A percentile compares a stretch with the other conserved stretches of the same genome.
phyloP scores from a whole-genome alignment of 441 rosid genomes.

The Erodium chrysanthum region DNA sequence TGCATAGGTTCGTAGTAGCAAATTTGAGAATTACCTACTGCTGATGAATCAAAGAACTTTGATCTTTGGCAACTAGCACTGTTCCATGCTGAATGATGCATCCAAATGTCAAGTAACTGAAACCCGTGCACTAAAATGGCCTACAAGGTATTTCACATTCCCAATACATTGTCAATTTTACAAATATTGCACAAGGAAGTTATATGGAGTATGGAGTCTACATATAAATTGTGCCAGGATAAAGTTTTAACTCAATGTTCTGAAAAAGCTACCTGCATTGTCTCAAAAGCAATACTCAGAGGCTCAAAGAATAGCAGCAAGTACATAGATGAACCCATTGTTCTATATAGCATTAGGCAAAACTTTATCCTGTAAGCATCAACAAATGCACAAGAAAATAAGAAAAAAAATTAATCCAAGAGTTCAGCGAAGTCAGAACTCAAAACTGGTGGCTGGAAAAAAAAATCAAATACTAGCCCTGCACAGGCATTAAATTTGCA shows the following conservation, averaged over 20 bases:
- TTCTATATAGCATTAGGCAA: constrained; percentile 51
- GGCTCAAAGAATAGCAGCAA: constrained; percentile 90
- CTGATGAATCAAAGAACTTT: constrained; percentile 54
- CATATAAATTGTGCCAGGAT: not conserved
- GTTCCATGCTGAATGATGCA: constrained; percentile 60
- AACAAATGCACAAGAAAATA: constrained; percentile 21
- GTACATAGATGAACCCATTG: constrained; percentile 54
- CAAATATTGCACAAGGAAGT: constrained; percentile 2
- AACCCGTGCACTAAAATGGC: constrained; percentile 88
- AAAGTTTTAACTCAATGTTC: constrained; percentile 18
- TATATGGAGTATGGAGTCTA: not conserved
- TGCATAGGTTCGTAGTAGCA: constrained; percentile 19
- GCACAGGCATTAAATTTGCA: not conserved
- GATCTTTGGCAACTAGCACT: constrained; percentile 53
- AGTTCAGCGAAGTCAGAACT: not conserved
- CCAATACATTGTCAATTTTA: constrained; percentile 10
- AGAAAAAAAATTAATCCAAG: not conserved
- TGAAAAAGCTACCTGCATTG: constrained; percentile 70
- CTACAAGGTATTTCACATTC: constrained; percentile 32
- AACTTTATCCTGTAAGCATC: constrained; percentile 68
- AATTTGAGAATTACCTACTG: constrained; percentile 48
- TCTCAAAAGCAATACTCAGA: constrained; percentile 90
- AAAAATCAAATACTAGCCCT: not conserved
- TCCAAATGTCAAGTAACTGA: constrained; percentile 90
- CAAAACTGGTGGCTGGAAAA: not conserved